Percentiles rank a stretch among this genome's conserved stretches.
These are phyloP conservation scores for Didymosphaeria variabile DNA, from an alignment of 2,329 filamentous ascomycete species.

Conservation along the genomic window DNA sequence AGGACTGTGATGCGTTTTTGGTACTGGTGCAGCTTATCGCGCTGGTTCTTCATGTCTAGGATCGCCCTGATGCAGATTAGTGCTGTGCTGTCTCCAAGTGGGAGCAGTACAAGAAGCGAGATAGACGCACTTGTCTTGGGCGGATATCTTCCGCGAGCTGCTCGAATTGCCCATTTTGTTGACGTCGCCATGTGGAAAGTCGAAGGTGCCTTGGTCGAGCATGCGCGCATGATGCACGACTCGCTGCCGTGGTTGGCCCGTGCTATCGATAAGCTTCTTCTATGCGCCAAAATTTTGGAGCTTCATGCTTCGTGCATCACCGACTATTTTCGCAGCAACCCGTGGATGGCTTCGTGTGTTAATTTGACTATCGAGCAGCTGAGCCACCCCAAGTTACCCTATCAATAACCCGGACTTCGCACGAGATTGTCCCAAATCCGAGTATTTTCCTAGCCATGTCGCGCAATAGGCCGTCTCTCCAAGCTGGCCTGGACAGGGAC, in stretches of 20 bases:
- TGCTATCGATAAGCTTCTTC: conserved; percentile 41
- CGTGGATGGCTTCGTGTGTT: too few species aligned
- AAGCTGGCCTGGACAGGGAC: conserved; percentile 56
- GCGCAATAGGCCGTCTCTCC: conserved; percentile 41
- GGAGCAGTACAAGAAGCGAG: too few species aligned
- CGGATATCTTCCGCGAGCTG: conserved; percentile 72
- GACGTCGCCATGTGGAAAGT: conserved; percentile 35
- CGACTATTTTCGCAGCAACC: neutral
- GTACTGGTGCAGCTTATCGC: conserved; percentile 96
- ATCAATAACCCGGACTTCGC: neutral
- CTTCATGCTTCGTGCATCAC: neutral
- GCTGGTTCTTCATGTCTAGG: conserved; percentile 96
- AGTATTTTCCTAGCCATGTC: conserved; percentile 21
- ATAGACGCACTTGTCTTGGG: conserved; percentile 81
- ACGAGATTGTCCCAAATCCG: neutral
- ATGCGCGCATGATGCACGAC: conserved; percentile 9
- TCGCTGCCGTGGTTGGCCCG: conserved; percentile 11
- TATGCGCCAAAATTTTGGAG: conserved; percentile 10
- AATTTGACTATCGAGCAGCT: too few species aligned
- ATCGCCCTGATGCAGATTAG: conserved; percentile 73
- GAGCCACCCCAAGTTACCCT: neutral
- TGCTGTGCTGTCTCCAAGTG: neutral
- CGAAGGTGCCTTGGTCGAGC: conserved; percentile 34
- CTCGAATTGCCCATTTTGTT: conserved; percentile 69
- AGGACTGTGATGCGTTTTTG: conserved; percentile 88